phyloP scores from a whole-genome alignment of 352 stramenopile genomes.

The Elongisporangium undulatum region DNA sequence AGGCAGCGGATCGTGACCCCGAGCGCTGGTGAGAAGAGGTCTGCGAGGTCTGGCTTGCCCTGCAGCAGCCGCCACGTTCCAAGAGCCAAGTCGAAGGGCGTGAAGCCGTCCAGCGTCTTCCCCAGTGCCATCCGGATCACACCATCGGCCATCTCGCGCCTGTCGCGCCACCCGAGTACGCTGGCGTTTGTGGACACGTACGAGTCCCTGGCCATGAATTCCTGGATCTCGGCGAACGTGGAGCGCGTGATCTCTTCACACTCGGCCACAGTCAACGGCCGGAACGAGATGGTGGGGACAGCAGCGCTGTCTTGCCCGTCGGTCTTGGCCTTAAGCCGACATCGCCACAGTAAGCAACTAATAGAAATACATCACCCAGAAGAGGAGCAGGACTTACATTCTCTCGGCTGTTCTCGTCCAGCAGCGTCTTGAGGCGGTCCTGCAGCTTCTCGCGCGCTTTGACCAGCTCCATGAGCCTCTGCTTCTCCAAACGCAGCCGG shows the following conservation, averaged over 20 bases:
- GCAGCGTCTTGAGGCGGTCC: neutral
- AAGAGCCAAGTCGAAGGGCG: neutral
- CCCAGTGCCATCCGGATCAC: neutral
- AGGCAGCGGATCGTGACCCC: neutral
- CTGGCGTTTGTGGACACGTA: neutral
- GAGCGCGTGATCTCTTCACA: neutral
- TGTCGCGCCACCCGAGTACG: neutral
- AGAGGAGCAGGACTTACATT: too few species aligned
- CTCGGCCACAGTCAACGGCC: too few species aligned
- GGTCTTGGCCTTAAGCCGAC: too few species aligned
- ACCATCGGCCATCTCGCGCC: neutral
- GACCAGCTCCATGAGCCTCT: neutral
- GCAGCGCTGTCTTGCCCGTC: too few species aligned
- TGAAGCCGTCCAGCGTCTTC: neutral
- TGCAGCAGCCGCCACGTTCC: neutral
- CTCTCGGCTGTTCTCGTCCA: neutral
- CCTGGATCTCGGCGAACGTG: neutral
- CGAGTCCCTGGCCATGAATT: neutral
- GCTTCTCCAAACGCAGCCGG: neutral
- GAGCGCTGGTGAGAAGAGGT: neutral
- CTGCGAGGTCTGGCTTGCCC: neutral
- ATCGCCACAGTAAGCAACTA: too few species aligned
- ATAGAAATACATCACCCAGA: too few species aligned
- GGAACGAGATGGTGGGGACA: too few species aligned
- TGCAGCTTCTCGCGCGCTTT: neutral